A percentile compares a stretch with the other conserved stretches of the same genome.
phyloP scores from a whole-genome alignment of 1,284 basidiomycete genomes.

The Ceratobasidium sp. region DNA sequence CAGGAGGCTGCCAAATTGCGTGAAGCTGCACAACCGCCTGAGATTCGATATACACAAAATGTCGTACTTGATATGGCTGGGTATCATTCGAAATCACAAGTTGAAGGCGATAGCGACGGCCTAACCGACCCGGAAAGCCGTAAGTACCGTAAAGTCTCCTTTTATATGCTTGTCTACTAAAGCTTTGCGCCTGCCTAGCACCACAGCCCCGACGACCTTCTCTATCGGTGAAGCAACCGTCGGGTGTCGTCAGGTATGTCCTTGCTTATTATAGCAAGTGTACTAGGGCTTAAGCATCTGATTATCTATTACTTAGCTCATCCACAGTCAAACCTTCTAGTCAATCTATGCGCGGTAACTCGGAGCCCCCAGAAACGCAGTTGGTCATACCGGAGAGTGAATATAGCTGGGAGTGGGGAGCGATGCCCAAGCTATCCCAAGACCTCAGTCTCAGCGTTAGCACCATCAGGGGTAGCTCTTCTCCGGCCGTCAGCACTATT shows the following conservation, averaged over 20 bases:
- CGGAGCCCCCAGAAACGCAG: constrained; percentile 45
- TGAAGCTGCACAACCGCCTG: constrained; percentile 62
- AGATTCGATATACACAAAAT: constrained; percentile 73
- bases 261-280: not conserved
- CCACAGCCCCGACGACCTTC: constrained; percentile 24
- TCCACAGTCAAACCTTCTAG: not conserved
- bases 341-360: constrained; percentile 60
- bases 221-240: constrained; percentile 22
- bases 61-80: constrained; percentile 57
- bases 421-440: constrained; percentile 65
- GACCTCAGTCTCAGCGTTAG: constrained; percentile 30
- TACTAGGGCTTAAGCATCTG: not conserved
- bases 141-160: not conserved
- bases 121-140: constrained; percentile 26
- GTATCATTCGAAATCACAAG: constrained; percentile 49
- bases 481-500: not conserved
- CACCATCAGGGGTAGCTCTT: constrained; percentile 32
- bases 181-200: not conserved
- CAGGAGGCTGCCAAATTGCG: constrained; percentile 58
- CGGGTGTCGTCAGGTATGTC: not conserved
- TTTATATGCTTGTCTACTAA: not conserved
- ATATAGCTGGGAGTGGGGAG: constrained; percentile 88
- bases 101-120: constrained; percentile 26
- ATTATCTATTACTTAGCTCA: constrained; percentile 23
- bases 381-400: constrained; percentile 51